A percentile compares a stretch with the other conserved stretches of the same genome.
These are phyloP conservation scores for Tardiomyces depauwii DNA, from an alignment of 1,139 yeast species.

Conservation along the genomic window DNA sequence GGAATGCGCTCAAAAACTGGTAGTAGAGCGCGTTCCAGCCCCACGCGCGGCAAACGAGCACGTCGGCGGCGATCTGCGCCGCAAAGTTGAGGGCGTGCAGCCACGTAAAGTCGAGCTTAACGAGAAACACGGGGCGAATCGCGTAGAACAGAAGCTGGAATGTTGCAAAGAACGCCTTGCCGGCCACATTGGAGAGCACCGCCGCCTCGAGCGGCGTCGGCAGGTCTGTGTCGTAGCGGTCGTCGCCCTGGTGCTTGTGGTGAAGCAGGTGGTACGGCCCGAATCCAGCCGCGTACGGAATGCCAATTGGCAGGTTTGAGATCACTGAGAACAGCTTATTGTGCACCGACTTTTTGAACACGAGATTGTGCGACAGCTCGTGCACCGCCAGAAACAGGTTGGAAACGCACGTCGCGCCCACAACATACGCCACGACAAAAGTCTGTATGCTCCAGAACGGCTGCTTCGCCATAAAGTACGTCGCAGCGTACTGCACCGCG, in stretches of 20 bases:
- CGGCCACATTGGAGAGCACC: conserved; percentile 62
- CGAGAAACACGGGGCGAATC: conserved; percentile 76
- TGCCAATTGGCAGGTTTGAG: conserved; percentile 76
- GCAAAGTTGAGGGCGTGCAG: conserved; percentile 61
- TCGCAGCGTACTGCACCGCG: conserved; percentile 47
- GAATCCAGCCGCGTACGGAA: conserved; percentile 85
- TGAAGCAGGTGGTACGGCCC: conserved; percentile 88
- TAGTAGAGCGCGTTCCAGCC: conserved; percentile 58
- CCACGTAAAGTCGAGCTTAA: conserved; percentile 61
- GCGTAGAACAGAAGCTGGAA: conserved; percentile 87
- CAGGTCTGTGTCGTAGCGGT: conserved; percentile 70
- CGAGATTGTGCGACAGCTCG: conserved; percentile 75
- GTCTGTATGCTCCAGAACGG: conserved; percentile 45
- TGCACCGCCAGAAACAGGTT: conserved; percentile 81
- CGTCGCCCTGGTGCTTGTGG: conserved; percentile 87
- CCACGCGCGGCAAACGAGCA: conserved; percentile 42
- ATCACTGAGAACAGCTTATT: conserved; percentile 70
- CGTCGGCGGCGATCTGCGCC: conserved; percentile 50
- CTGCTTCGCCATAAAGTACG: conserved; percentile 48
- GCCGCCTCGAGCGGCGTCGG: conserved; percentile 74
- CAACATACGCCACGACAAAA: conserved; percentile 52
- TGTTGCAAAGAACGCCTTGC: conserved; percentile 84
- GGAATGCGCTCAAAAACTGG: conserved; percentile 63
- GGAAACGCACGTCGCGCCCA: conserved; percentile 83
- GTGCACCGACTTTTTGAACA: conserved; percentile 69